Percentiles rank a stretch among this genome's conserved stretches.
These are phyloP conservation scores for Fusarium sublunatum DNA, from an alignment of 2,329 filamentous ascomycete genomes.

Conservation along the genomic window DNA sequence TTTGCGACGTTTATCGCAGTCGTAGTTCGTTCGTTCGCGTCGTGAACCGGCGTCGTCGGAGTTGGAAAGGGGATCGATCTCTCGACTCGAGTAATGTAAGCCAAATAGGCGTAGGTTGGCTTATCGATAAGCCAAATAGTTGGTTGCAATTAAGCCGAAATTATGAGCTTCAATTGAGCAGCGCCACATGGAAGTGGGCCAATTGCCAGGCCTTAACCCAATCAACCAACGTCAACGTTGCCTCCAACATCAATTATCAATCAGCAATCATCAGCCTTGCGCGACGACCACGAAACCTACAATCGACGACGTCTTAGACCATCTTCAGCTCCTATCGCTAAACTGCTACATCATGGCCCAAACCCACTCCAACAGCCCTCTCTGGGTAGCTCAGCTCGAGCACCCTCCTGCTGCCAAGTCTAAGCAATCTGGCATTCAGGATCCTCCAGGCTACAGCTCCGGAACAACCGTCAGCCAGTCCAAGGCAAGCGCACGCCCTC, in stretches of 20 bases:
- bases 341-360: constrained; percentile 42
- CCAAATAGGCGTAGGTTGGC: constrained; percentile 25
- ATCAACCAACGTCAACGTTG: constrained; percentile 30
- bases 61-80: constrained; percentile 47
- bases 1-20: constrained; percentile 30
- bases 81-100: constrained; percentile 42
- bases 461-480: constrained; percentile 59
- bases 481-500: constrained; percentile 60
- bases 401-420: constrained; percentile 73
- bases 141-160: constrained; percentile 46
- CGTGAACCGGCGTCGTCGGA: constrained; percentile 43
- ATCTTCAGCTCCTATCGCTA: not conserved
- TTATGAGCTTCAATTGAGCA: constrained; percentile 24
- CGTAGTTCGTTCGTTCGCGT: constrained; percentile 35
- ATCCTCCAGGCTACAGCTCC: constrained; percentile 85
- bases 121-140: constrained; percentile 43
- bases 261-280: constrained; percentile 24
- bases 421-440: constrained; percentile 76
- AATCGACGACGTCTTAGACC: not conserved
- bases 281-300: constrained; percentile 9
- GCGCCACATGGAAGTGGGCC: constrained; percentile 34
- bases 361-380: constrained; percentile 61
- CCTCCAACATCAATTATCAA: constrained; percentile 20
- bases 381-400: constrained; percentile 87
- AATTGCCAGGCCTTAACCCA: constrained; percentile 10